These are phyloP conservation scores for rapeseed (Brassica napus) DNA, from an alignment of 345 rosid genomes.

Conservation along the genomic window Da-Ae NC_063446.1:11335501-11336000, in stretches of 20 bases:
- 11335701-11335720: slow-evolving; percentile 96
- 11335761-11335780: slow-evolving; percentile 54
- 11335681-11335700: slow-evolving; percentile 21
- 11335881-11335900: slow-evolving; percentile 63
- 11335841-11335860: not conserved
- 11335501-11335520: not conserved
- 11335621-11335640: slow-evolving; percentile 2
- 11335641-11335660: not conserved
- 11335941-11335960: slow-evolving; percentile 48
- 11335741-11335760: slow-evolving; percentile 74
- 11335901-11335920: slow-evolving; percentile 82
- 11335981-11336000: not conserved
- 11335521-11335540: slow-evolving; percentile 60
- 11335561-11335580: slow-evolving; percentile 86
- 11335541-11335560: slow-evolving; percentile 72
- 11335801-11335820: not conserved
- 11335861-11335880: slow-evolving; percentile 12
- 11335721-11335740: slow-evolving; percentile 91
- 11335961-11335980: slow-evolving; percentile 43
- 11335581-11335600: slow-evolving; percentile 93
- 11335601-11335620: slow-evolving; percentile 56
- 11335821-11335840: not conserved
- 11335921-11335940: slow-evolving; percentile 57
- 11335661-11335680: not conserved
- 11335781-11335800: slow-evolving; percentile 62